Conservation (phyloP, 1,139 yeast genomes). For the Magnusiomyces tetraspermus region DNA sequence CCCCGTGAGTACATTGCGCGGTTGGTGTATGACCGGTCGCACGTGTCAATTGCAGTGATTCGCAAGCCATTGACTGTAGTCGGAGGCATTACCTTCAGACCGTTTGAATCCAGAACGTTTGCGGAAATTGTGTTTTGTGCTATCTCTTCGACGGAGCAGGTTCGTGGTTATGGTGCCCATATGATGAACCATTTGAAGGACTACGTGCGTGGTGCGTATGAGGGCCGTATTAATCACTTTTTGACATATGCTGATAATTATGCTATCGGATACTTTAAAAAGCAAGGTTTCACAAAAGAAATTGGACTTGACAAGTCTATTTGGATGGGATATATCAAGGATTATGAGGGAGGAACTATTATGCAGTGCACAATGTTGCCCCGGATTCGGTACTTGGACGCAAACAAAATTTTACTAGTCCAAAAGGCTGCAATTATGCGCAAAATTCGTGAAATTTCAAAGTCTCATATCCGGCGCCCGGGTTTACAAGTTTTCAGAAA, state of each 20-base stretch:
- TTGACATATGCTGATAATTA: conserved; percentile 96
- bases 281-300: conserved; percentile 96
- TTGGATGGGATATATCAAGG: conserved; percentile 99
- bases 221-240: conserved; percentile 78
- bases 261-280: conserved; percentile 96
- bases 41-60: conserved; percentile 90
- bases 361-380: conserved; percentile 98
- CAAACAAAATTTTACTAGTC: conserved; percentile 69
- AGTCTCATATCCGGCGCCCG: conserved; percentile 69
- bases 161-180: conserved; percentile 97
- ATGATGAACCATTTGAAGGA: conserved; percentile 95
- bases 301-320: conserved; percentile 71
- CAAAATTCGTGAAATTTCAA: conserved; percentile 70
- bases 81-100: conserved; percentile 95
- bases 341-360: conserved; percentile 96
- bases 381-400: conserved; percentile 74
- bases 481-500: conserved; percentile 65
- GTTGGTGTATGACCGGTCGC: conserved; percentile 87
- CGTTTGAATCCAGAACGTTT: conserved; percentile 80
- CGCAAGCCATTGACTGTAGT: conserved; percentile 89
- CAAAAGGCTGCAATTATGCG: conserved; percentile 88
- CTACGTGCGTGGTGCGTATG: conserved; percentile 62
- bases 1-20: conserved; percentile 94
- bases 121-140: conserved; percentile 99
- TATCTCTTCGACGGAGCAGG: conserved; percentile 93